These are phyloP conservation scores for Leptosphaerulina australis DNA, from an alignment of 2,329 filamentous ascomycete genomes.

Conservation along the genomic window DNA sequence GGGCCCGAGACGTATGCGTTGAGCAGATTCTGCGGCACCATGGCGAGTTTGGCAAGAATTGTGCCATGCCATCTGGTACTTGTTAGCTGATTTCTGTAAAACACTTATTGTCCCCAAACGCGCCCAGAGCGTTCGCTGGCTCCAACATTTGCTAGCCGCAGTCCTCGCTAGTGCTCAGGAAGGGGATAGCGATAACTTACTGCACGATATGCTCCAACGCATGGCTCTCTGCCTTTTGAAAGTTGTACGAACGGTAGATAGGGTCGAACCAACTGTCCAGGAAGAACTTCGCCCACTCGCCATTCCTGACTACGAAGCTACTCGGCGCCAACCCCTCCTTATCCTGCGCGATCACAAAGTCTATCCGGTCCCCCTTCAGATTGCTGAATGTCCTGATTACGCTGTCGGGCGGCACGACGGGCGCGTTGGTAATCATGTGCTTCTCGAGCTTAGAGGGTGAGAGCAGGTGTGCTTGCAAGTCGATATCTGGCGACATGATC, in stretches of 20 bases:
- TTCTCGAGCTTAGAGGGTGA: constrained; percentile 69
- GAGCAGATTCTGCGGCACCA: constrained; percentile 84
- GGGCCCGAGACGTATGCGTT: constrained; percentile 72
- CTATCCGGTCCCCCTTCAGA: constrained; percentile 76
- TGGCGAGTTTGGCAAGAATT: constrained; percentile 83
- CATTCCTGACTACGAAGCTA: constrained; percentile 80
- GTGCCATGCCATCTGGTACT: constrained; percentile 91
- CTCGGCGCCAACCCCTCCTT: constrained; percentile 74
- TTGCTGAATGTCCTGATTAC: constrained; percentile 94
- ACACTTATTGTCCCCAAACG: no score
- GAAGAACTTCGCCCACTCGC: constrained; percentile 91
- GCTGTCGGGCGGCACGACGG: constrained; percentile 92
- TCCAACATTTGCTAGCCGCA: background rate
- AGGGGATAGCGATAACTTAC: constrained; percentile 45
- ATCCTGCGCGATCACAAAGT: constrained; percentile 86
- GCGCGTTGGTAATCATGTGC: constrained; percentile 81
- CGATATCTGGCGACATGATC: constrained; percentile 81
- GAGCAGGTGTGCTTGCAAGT: constrained; percentile 74
- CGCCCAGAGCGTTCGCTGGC: no score
- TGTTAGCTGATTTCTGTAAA: constrained; percentile 45
- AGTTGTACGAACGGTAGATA: constrained; percentile 91
- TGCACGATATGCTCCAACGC: constrained; percentile 71
- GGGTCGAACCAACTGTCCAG: constrained; percentile 97
- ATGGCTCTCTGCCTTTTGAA: constrained; percentile 91
- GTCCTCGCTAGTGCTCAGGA: no score